Evolutionary conservation across 1,284 basidiomycete species (phyloP).

Genomic region (Apiotrichum brassicae): DNA sequence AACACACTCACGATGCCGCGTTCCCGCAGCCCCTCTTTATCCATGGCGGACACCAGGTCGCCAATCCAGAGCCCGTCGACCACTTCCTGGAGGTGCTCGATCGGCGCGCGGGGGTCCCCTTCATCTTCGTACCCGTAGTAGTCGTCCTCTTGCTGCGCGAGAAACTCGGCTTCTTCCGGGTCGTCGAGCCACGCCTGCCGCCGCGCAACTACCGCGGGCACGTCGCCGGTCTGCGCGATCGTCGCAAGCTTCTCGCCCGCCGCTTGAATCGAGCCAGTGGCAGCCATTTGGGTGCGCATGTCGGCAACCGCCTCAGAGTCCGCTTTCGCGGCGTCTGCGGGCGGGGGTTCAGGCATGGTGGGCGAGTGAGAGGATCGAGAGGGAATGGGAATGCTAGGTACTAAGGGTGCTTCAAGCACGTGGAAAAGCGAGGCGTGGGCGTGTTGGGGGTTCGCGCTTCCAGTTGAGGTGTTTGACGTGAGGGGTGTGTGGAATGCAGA

Average conservation of each 20-base stretch:
- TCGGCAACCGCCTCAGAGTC: slow-evolving; percentile 37
- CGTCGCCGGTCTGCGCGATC: slow-evolving; percentile 1
- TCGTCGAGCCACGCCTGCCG: slow-evolving; percentile 21
- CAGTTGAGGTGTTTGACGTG: no score
- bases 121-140: slow-evolving; percentile 16
- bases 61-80: slow-evolving; percentile 46
- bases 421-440: no score
- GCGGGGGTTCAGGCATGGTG: slow-evolving; percentile 12
- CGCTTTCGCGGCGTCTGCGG: slow-evolving; percentile 31
- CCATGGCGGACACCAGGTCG: slow-evolving; percentile 44
- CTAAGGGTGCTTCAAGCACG: no score
- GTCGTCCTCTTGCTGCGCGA: slow-evolving; percentile 15
- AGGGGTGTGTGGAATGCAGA: no score
- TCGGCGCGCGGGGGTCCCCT: slow-evolving; percentile 18
- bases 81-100: slow-evolving; percentile 42
- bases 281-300: slow-evolving; percentile 30
- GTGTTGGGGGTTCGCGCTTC: no score
- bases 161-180: slow-evolving; percentile 29
- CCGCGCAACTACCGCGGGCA: slow-evolving; percentile 1
- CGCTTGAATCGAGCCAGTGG: slow-evolving; percentile 29
- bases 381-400: no score
- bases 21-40: slow-evolving; percentile 32
- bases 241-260: slow-evolving; percentile 30
- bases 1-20: slow-evolving; percentile 37
- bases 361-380: neutral